Evolutionary conservation across 148 eudicot species (phyloP).

Genomic region (Persicaria maculosa): DNA sequence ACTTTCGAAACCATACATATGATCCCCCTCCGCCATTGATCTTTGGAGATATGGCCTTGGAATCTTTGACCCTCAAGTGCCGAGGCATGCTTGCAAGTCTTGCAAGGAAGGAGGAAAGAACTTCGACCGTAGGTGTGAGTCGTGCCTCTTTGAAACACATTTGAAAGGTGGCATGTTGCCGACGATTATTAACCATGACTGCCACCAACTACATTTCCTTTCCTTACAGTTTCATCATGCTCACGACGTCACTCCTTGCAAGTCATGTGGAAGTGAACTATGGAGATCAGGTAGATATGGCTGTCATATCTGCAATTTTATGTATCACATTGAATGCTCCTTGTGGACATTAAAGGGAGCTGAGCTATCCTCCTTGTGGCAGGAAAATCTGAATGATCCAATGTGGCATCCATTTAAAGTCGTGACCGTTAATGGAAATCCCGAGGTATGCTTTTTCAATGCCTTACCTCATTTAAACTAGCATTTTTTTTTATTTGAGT

Average conservation of each 20-base stretch:
- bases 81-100: neutral
- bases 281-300: too few relatives aligned
- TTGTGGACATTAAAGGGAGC: slow-evolving; percentile 48
- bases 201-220: neutral
- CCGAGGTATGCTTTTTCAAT: slow-evolving; percentile 34
- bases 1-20: neutral
- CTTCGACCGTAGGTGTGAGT: neutral
- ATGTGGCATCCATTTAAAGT: slow-evolving; percentile 76
- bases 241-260: too few relatives aligned
- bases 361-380: slow-evolving; percentile 79
- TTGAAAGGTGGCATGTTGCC: neutral
- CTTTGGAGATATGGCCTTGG: too few relatives aligned
- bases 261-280: too few relatives aligned
- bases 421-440: slow-evolving; percentile 27
- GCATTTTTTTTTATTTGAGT: neutral
- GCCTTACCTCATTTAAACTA: neutral
- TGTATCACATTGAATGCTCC: neutral
- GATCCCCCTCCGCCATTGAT: too few relatives aligned
- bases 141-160: neutral
- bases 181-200: neutral
- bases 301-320: too few relatives aligned
- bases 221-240: neutral
- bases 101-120: neutral
- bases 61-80: too few relatives aligned
- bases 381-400: slow-evolving; percentile 62